phyloP scores from a whole-genome alignment of 495 filamentous ascomycete species.

The Hypomontagnella monticulosa region DNA sequence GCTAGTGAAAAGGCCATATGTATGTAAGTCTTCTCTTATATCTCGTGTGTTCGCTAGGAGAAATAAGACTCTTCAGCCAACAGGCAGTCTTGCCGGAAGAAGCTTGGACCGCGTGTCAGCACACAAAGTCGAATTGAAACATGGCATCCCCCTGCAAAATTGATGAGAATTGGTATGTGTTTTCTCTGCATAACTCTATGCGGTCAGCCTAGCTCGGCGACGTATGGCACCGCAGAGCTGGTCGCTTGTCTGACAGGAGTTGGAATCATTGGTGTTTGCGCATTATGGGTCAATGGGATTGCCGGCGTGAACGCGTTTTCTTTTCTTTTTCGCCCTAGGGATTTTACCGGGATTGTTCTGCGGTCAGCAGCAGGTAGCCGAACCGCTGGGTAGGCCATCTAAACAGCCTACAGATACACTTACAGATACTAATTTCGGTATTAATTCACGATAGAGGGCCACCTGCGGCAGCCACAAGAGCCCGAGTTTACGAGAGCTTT shows the following conservation, averaged over 20 bases:
- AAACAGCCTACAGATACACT: slow-evolving; percentile 4
- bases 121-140: slow-evolving; percentile 19
- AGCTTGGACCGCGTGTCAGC: slow-evolving; percentile 25
- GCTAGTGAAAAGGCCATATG: slow-evolving; percentile 1
- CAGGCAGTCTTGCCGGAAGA: slow-evolving; percentile 34
- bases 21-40: not conserved
- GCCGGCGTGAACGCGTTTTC: not conserved
- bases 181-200: slow-evolving; percentile 18
- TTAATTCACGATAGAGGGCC: slow-evolving; percentile 15
- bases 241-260: slow-evolving; percentile 11
- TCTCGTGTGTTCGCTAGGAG: not conserved
- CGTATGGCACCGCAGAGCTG: slow-evolving; percentile 15
- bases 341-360: slow-evolving; percentile 18
- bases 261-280: slow-evolving; percentile 13
- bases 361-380: slow-evolving; percentile 27
- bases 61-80: slow-evolving; percentile 13
- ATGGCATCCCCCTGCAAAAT: slow-evolving; percentile 7
- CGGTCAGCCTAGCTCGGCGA: slow-evolving; percentile 18
- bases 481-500: too few species aligned
- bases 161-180: slow-evolving; percentile 17
- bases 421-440: not conserved
- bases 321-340: slow-evolving; percentile 1
- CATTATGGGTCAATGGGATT: slow-evolving; percentile 7
- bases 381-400: slow-evolving; percentile 12
- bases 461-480: too few species aligned